Conservation (phyloP, 1,139 yeast genomes). For the Meyerozyma sp. region DNA sequence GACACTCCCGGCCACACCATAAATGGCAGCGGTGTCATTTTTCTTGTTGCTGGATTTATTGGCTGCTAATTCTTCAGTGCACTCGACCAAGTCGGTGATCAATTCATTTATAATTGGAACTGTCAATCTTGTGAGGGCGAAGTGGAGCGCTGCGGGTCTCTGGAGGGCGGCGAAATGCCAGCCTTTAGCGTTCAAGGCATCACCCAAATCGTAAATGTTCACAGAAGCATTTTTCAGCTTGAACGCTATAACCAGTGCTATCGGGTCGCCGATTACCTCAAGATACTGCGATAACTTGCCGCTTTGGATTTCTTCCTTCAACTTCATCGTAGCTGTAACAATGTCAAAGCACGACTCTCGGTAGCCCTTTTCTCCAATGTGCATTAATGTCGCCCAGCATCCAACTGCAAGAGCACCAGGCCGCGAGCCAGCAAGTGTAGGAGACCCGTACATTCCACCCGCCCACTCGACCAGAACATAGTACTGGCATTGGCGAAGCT, state of each 20-base stretch:
- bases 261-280: constrained; percentile 77
- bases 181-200: constrained; percentile 58
- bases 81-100: constrained; percentile 46
- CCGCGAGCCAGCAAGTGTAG: constrained; percentile 92
- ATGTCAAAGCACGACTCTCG: constrained; percentile 60
- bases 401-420: constrained; percentile 97
- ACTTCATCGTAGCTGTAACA: constrained; percentile 54
- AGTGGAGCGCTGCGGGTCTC: constrained; percentile 84
- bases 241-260: constrained; percentile 77
- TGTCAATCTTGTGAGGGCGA: constrained; percentile 78
- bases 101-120: constrained; percentile 59
- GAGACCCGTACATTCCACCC: constrained; percentile 95
- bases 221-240: constrained; percentile 38
- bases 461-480: constrained; percentile 82
- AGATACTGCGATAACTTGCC: constrained; percentile 40
- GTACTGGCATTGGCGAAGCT: constrained; percentile 75
- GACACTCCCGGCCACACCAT: constrained; percentile 93
- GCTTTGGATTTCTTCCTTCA: constrained; percentile 47
- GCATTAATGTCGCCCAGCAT: constrained; percentile 90
- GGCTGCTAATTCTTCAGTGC: constrained; percentile 39
- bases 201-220: constrained; percentile 74
- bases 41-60: constrained; percentile 20
- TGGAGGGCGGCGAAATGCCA: constrained; percentile 92
- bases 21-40: constrained; percentile 72
- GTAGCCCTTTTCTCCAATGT: constrained; percentile 79